Evolutionary conservation across 1,284 basidiomycete genomes (phyloP).

Genomic region (Porogramme epimiltina): DNA sequence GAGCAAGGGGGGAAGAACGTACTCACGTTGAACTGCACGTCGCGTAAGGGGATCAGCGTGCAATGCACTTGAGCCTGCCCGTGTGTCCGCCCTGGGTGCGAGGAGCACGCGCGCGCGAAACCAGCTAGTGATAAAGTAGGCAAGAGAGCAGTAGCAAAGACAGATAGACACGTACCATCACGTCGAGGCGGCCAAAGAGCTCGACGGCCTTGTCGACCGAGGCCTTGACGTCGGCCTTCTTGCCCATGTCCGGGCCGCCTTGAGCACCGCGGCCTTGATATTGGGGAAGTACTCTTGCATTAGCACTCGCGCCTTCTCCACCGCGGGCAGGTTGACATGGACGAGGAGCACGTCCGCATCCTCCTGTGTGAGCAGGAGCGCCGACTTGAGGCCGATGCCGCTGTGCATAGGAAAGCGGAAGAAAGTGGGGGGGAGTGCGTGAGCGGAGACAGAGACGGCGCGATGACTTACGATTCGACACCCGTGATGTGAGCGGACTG

Average conservation of each 20-base stretch:
- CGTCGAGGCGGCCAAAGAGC: constrained; percentile 87
- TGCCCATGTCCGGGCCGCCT: constrained; percentile 88
- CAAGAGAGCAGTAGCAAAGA: not conserved
- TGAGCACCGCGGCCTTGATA: constrained; percentile 71
- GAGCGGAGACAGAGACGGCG: not conserved
- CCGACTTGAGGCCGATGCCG: constrained; percentile 93
- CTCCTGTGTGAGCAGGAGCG: constrained; percentile 90
- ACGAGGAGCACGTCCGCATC: constrained; percentile 86
- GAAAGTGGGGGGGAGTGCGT: constrained; percentile 1
- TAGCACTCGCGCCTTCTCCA: constrained; percentile 67
- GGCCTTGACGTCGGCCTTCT: constrained; percentile 83
- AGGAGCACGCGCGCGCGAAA: not conserved
- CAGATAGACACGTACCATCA: constrained; percentile 70
- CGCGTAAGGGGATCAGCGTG: too few species aligned
- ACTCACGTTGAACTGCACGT: constrained; percentile 82
- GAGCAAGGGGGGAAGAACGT: constrained; percentile 9
- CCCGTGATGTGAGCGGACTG: constrained; percentile 83
- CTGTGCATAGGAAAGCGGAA: constrained; percentile 44
- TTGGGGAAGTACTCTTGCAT: constrained; percentile 72
- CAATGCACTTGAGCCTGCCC: too few species aligned
- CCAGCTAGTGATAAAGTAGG: not conserved
- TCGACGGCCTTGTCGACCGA: constrained; percentile 81
- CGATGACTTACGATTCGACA: constrained; percentile 73
- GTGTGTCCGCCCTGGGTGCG: not conserved
- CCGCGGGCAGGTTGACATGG: constrained; percentile 84